Conservation (phyloP, 2,329 filamentous ascomycete genomes). For the Rhinocladiella mackenziei region DNA sequence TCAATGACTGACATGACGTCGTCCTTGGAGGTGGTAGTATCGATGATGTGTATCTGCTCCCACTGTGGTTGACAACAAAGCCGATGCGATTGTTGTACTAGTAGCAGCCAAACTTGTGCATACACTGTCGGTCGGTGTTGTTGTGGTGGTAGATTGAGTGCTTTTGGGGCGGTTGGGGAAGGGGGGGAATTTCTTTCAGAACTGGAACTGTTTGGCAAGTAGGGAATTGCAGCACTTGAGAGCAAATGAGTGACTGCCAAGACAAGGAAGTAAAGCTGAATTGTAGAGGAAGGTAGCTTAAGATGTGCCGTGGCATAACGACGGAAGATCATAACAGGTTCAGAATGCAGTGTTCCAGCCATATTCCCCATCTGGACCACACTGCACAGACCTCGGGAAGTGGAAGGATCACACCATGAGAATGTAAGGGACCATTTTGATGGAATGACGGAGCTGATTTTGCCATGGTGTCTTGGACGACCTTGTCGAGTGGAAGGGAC, state of each 20-base stretch:
- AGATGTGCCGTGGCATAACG: conserved; percentile 8
- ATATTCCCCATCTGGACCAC: conserved; percentile 10
- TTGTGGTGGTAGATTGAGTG: not conserved
- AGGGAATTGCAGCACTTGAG: conserved; percentile 23
- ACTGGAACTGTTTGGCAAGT: conserved; percentile 6
- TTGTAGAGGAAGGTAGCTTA: conserved; percentile 14
- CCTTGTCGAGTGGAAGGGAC: not conserved
- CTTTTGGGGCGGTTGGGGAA: not conserved
- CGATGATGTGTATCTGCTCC: too few species aligned
- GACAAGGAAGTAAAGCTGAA: conserved; percentile 7
- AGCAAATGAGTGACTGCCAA: conserved; percentile 26
- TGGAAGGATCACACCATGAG: not conserved
- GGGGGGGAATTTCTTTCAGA: not conserved
- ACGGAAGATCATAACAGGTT: conserved; percentile 19
- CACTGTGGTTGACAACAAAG: not conserved
- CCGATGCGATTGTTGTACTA: too few species aligned
- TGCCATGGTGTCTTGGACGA: not conserved
- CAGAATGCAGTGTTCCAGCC: conserved; percentile 29
- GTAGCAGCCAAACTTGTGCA: not conserved
- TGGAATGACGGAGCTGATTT: conserved; percentile 16
- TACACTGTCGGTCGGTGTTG: not conserved
- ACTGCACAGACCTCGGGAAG: conserved; percentile 11
- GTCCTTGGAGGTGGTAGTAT: too few species aligned
- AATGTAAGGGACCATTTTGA: conserved; percentile 6
- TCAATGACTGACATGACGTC: too few species aligned